Conservation (phyloP, 2,329 filamentous ascomycete genomes). For the Sordariomycetes sp. region DNA sequence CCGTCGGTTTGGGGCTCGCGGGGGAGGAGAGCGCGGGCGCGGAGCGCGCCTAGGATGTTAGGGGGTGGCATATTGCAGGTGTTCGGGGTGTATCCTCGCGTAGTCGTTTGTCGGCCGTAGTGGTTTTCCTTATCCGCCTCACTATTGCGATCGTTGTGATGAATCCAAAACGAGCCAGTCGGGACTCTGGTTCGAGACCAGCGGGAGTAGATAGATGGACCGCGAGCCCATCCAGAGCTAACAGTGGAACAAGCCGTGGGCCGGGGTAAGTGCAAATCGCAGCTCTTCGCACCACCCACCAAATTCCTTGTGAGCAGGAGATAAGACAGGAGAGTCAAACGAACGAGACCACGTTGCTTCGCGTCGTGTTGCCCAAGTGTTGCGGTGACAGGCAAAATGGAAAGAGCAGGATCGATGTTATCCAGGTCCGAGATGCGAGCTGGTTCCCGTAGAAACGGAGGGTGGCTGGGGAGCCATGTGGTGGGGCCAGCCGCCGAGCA, state of each 20-base stretch:
- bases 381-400: background rate
- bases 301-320: background rate
- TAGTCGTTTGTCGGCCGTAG: background rate
- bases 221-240: background rate
- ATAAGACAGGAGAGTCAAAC: background rate
- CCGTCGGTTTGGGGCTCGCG: slow-evolving; percentile 21
- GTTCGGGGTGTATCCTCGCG: background rate
- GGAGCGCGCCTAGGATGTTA: slow-evolving; percentile 20
- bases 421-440: slow-evolving; percentile 2
- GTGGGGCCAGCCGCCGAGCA: background rate
- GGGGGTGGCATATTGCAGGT: background rate
- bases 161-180: background rate
- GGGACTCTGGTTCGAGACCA: background rate
- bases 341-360: background rate
- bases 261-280: background rate
- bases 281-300: background rate
- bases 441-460: slow-evolving; percentile 15
- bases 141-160: background rate
- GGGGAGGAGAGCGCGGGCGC: slow-evolving; percentile 26
- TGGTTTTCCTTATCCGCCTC: background rate
- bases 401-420: background rate
- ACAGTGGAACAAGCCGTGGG: background rate
- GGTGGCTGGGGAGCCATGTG: slow-evolving; percentile 7
- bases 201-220: background rate
- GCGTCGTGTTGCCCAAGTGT: background rate